Evolutionary conservation across 2,329 filamentous ascomycete species (phyloP).

Genomic region (Periglandula ipomoeae): DNA sequence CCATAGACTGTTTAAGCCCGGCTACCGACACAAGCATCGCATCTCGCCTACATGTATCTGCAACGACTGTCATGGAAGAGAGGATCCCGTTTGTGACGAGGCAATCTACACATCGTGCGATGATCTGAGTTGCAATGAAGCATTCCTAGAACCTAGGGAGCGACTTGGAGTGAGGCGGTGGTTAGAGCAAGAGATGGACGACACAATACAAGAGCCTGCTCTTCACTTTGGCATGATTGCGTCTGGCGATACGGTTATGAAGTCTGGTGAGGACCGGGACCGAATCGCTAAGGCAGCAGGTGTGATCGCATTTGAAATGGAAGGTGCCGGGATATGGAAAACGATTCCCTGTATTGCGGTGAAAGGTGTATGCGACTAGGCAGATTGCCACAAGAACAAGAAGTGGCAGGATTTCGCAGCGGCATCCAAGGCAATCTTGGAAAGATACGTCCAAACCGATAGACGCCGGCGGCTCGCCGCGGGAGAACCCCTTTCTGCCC

Average conservation of each 20-base stretch:
- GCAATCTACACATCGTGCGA: constrained; percentile 8
- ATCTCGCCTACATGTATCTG: background rate
- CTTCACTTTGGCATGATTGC: constrained; percentile 29
- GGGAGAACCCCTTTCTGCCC: background rate
- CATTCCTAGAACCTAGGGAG: constrained; percentile 21
- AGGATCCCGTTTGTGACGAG: constrained; percentile 7
- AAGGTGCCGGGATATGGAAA: constrained; percentile 22
- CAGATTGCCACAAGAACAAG: constrained; percentile 30
- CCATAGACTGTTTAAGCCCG: constrained; percentile 21
- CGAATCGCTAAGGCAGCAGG: constrained; percentile 15
- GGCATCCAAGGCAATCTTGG: constrained; percentile 8
- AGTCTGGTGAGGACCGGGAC: constrained; percentile 25
- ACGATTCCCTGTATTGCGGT: constrained; percentile 25
- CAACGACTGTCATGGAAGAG: background rate
- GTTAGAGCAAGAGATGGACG: constrained; percentile 11
- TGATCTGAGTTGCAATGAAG: constrained; percentile 8
- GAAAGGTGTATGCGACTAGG: constrained; percentile 30
- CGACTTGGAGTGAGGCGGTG: constrained; percentile 6
- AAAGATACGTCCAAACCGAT: background rate
- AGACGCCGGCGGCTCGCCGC: background rate
- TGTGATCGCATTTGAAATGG: constrained; percentile 27
- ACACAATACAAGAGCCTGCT: background rate
- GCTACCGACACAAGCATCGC: constrained; percentile 24
- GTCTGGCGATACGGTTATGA: constrained; percentile 32
- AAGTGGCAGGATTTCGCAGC: constrained; percentile 27